Base-by-base conservation (phyloP, 805 yeast species). In the Zygotorulaspora danielsina region DNA sequence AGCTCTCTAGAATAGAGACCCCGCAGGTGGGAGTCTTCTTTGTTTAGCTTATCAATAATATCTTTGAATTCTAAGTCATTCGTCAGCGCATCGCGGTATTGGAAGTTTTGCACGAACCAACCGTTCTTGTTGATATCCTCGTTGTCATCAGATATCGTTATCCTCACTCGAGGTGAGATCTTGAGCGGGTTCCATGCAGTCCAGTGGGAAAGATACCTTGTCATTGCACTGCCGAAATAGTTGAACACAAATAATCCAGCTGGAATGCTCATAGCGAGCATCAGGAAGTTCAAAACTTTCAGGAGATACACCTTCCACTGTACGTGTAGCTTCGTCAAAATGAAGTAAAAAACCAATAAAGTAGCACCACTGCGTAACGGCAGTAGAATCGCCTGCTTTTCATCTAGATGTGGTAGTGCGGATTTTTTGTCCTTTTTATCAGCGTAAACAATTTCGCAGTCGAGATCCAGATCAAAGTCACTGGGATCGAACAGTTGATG, bases 311-410 rank as follows among this genome's bases (percentile, higher is more conserved):
- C 63, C 7, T 45, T 46, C 40, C 65, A 62, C 34, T 65, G 47
- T 26, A 57, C 53, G 17, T 42, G 33, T 21, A 48, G 35, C 32
- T 42, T 45, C 4, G 43, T 36, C 15, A 56, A n/a, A 49, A 51
- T 13, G 46, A 36, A 6, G 40, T 50, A 50, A n/a, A 50, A 35
- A 4, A 46, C 29, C 22, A 48, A 21, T 24, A 50, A 32, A 4
- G 46, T 36, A 12, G 46, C 11, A 22, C 72, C 71, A 4, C 75
- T 72, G 5, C 67, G 10, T 4, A 77, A 39, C 0, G 83, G 82
- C 53, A 75, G 49, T 3, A 58, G 12, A 4, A 67, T 27, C 0
- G 72, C 79, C 32, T 55, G 63, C 35, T 50, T 56, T 15, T 53
- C 61, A 34, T 44, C 46, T 16, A 53, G 19, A 9, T 32, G 26